These are phyloP conservation scores for Gynandropsis gynandra DNA, from an alignment of 345 rosid genomes.

Conservation along the genomic window DNA sequence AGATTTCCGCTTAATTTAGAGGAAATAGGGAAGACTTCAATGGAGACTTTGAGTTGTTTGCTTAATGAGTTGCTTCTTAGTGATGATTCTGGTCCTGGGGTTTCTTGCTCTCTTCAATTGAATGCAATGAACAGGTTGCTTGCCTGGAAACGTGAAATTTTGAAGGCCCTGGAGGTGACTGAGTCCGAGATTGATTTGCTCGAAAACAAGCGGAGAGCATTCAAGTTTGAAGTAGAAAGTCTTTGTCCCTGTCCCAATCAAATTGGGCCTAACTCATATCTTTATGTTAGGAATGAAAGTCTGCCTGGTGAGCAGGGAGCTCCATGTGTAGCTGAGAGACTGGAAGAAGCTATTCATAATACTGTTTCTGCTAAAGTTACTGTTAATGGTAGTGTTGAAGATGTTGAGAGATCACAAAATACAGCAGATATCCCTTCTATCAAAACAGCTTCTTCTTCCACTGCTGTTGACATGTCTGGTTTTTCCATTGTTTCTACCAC, in stretches of 20 bases:
- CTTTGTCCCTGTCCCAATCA: constrained; percentile 28
- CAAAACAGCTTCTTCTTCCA: constrained; percentile 16
- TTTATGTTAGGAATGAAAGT: constrained; percentile 27
- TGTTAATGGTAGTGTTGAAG: constrained; percentile 39
- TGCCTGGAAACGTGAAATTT: constrained; percentile 51
- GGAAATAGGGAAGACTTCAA: constrained; percentile 51
- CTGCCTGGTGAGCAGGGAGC: constrained; percentile 24
- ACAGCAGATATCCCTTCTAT: constrained; percentile 50
- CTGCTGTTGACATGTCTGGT: constrained; percentile 15
- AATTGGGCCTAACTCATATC: constrained; percentile 22
- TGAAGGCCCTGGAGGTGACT: constrained; percentile 62
- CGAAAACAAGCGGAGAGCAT: constrained; percentile 61
- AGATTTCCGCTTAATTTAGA: constrained; percentile 54
- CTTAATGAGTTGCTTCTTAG: constrained; percentile 57
- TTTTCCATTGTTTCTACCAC: constrained; percentile 19
- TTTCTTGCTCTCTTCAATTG: constrained; percentile 48
- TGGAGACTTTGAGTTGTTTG: constrained; percentile 49
- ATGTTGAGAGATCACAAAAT: constrained; percentile 57
- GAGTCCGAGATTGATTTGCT: constrained; percentile 86
- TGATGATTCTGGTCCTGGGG: constrained; percentile 49
- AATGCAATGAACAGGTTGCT: constrained; percentile 56
- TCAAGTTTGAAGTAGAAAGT: constrained; percentile 29
- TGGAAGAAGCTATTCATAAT: constrained; percentile 30
- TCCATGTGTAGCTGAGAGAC: constrained; percentile 27
- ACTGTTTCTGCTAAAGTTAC: constrained; percentile 33